These are phyloP conservation scores for Suillus cothurnatus DNA, from an alignment of 768 basidiomycete genomes.

Conservation along the genomic window DNA sequence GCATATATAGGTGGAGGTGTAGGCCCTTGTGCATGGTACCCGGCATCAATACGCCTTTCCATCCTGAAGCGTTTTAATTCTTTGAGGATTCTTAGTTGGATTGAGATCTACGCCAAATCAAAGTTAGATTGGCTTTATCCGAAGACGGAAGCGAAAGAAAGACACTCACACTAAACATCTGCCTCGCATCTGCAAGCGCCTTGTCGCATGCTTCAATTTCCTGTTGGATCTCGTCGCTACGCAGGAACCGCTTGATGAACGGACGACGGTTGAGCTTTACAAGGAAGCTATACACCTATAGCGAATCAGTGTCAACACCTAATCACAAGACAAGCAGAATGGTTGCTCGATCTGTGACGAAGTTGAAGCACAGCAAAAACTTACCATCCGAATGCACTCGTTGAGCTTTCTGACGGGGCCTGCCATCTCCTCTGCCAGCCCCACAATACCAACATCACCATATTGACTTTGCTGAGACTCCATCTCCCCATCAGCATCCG, in stretches of 20 bases:
- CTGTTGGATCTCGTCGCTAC: slow-evolving; percentile 65
- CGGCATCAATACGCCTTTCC: neutral
- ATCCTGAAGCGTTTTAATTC: neutral
- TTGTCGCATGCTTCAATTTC: slow-evolving; percentile 56
- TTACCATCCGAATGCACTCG: slow-evolving; percentile 45
- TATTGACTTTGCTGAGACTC: neutral
- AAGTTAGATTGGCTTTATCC: neutral
- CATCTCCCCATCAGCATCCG: slow-evolving; percentile 47
- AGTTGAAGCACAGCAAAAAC: slow-evolving; percentile 19
- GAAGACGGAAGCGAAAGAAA: slow-evolving; percentile 8
- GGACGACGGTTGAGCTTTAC: slow-evolving; percentile 63
- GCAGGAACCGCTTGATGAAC: slow-evolving; percentile 78
- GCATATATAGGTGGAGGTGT: neutral
- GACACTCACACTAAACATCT: slow-evolving; percentile 53
- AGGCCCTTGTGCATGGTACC: neutral
- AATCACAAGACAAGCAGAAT: neutral
- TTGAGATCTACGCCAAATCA: neutral
- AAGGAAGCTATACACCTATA: slow-evolving; percentile 54
- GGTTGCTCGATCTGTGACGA: neutral
- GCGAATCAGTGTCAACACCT: neutral
- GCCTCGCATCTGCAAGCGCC: slow-evolving; percentile 53
- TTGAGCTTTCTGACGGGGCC: slow-evolving; percentile 50
- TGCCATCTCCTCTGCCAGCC: slow-evolving; percentile 50
- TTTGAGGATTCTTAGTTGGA: neutral
- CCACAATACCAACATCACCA: slow-evolving; percentile 15